Conservation (phyloP, 345 rosid species). For the Carallia pectinifolia region DNA sequence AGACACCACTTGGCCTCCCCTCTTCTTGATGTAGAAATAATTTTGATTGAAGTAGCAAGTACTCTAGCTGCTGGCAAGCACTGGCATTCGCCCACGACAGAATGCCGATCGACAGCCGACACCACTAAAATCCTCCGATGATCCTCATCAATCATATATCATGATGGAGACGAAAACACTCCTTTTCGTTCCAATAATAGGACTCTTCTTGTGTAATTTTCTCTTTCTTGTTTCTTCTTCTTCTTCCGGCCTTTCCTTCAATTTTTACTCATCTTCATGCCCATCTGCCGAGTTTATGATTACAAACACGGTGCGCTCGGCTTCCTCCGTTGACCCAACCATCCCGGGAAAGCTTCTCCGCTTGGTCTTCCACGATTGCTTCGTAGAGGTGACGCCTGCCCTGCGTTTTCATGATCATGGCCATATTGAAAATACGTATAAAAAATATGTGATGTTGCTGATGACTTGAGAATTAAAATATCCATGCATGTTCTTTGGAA, state of each 20-base stretch:
- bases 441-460: too few species aligned
- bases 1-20: background rate
- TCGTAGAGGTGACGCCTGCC: conserved; percentile 59
- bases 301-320: conserved; percentile 63
- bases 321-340: conserved; percentile 59
- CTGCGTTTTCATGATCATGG: background rate
- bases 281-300: conserved; percentile 69
- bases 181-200: background rate
- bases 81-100: background rate
- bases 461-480: too few species aligned
- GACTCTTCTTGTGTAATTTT: background rate
- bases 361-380: conserved; percentile 84
- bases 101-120: background rate
- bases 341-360: conserved; percentile 89
- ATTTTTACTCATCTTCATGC: conserved; percentile 72
- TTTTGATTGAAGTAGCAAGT: too few species aligned
- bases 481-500: too few species aligned
- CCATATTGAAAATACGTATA: too few species aligned
- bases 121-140: background rate
- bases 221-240: conserved; percentile 29
- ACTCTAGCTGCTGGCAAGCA: too few species aligned
- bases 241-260: conserved; percentile 46
- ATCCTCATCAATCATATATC: conserved; percentile 3
- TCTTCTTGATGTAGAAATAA: background rate
- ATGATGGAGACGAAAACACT: conserved; percentile 42